Evolutionary conservation across 2,329 filamentous ascomycete species (phyloP), one percentile per base, ranked within the genome.

Genomic region (Talaromyces sp.): DNA sequence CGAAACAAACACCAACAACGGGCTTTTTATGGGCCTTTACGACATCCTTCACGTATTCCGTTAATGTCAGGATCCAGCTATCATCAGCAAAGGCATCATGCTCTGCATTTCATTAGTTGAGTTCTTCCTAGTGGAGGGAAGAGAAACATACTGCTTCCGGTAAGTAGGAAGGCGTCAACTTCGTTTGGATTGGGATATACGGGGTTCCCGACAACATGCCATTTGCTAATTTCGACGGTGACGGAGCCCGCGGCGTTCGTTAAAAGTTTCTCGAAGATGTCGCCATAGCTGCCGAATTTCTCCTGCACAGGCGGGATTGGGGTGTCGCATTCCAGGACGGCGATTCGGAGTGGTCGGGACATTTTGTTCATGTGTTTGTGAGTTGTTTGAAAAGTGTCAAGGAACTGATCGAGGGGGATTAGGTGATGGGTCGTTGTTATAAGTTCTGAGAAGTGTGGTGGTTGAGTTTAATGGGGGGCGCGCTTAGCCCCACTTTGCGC

Each of bases 1-100:
- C 77, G 56, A 80, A 80, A 56, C 78, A 80, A 33, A 80, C 69
- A 1, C 78, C 78, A 9, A 80, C 67, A 0, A 79, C 65, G 5
- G 68, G 72, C 47, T 64, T 67, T 10, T 56, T 49, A 17, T 60
- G 46, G 2, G 53, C 27, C 6, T 56, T 35, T 1, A 63, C 41
- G 14, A 63, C 58, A 3, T 66, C 62, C 10, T 71, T 66, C 6
- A 75, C 65, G 47, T 74, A 80, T 50, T 71, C 66, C 20, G 74
- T 73, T 17, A 80, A 66, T 14, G 68, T 66, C 16, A 76, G 40
- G 46, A 80, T 79, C 78, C 77, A 80, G 1, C 70, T 62, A 30
- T 77, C 70, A 44, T 78, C 67, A 40, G 75, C 67, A 52, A 74
- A 79, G 1, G 77, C 72, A 16, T 74, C 77, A 58, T 69, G 60